Base-by-base conservation (phyloP, 2,329 filamentous ascomycete genomes). In the Alternaria dauci region DNA sequence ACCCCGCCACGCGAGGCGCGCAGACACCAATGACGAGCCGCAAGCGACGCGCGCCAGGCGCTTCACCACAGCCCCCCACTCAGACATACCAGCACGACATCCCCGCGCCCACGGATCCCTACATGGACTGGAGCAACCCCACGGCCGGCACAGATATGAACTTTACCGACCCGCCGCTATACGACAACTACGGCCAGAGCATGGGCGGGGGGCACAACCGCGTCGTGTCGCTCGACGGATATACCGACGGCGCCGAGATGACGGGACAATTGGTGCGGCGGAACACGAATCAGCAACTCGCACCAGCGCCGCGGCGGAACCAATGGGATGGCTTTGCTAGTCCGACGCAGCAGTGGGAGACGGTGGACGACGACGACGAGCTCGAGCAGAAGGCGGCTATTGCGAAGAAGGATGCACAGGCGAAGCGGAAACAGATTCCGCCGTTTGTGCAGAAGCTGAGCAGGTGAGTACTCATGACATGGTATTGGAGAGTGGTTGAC, bases 371-470 rank as follows among this genome's bases (percentile, higher is more conserved):
- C 67, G 85, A 96, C 61, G 91, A 94, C 63, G 84, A 91, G 55
- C 81, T 97, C 62, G 93, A 96, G 74, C 88, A 91, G 75, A 89
- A 89, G 79, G 94, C 93, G 23, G 85, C 90, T 66, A 83, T 91
- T 63, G 93, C 93, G 8, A 97, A 96, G 82, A 88, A 90, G 74
- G 95, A 98, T 59, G 90, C 94, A 0, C 91, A 94, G 76, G 86
- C 90, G 16, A 98, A 97, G 79, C 86, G 94, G 71, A 98, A 98
- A 80, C 92, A 96, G 73, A 98, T 99, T 11, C 94, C 95, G 1
- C 94, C 95, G 0, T 99, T 99, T 82, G 94, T 99, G 43, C 94
- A 97, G 79, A 99, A 99, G 77, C 81, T 99, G 56, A 96, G 93
- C 88, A 98, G 94, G 94, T 96, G 83, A 81, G 87, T 5, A 36